A percentile compares a stretch with the other conserved stretches of the same genome.
phyloP scores from a whole-genome alignment of 768 basidiomycete genomes.

The Pulveroboletus sp. region DNA sequence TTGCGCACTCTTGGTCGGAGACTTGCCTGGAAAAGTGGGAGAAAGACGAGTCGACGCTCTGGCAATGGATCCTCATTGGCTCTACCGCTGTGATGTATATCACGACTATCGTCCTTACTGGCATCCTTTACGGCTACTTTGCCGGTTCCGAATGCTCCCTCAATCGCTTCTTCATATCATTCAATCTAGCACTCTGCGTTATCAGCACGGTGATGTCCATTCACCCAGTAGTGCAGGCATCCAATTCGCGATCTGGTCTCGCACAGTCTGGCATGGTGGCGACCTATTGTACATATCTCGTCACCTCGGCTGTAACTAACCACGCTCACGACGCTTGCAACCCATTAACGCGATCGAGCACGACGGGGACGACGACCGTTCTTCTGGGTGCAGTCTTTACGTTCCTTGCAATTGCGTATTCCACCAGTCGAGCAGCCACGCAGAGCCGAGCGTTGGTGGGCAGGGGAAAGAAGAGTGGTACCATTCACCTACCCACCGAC shows the following conservation, averaged over 20 bases:
- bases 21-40: constrained; percentile 97
- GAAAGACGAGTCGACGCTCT: constrained; percentile 75
- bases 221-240: constrained; percentile 82
- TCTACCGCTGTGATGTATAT: constrained; percentile 89
- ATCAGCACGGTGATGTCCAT: constrained; percentile 79
- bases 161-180: constrained; percentile 96
- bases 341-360: constrained; percentile 66
- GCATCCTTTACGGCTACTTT: constrained; percentile 89
- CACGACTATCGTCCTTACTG: constrained; percentile 79
- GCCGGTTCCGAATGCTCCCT: constrained; percentile 79
- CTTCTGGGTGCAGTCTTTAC: constrained; percentile 92
- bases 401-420: constrained; percentile 97
- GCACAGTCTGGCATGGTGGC: constrained; percentile 98
- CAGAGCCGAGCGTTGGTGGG: constrained; percentile 89
- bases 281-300: constrained; percentile 93
- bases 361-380: constrained; percentile 80
- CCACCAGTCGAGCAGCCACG: constrained; percentile 92
- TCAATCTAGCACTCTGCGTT: constrained; percentile 81
- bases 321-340: constrained; percentile 86
- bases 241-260: constrained; percentile 90
- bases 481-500: constrained; percentile 59
- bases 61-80: constrained; percentile 94
- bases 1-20: constrained; percentile 98
- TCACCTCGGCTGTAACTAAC: constrained; percentile 90
- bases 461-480: constrained; percentile 54